Conservation (phyloP, 768 basidiomycete genomes). For the Cytidiella melzeri region DNA sequence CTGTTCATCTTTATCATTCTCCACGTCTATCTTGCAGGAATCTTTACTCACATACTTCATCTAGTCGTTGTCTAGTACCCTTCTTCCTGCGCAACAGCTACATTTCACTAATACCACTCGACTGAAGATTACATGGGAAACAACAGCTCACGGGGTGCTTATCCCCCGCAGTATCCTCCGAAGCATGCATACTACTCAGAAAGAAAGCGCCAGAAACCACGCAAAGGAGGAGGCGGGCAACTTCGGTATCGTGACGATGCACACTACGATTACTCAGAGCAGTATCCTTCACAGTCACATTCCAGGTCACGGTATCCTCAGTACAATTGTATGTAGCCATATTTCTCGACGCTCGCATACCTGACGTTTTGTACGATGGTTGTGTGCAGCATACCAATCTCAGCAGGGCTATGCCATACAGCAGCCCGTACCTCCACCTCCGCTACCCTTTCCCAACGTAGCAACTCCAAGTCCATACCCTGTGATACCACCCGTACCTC, state of each 20-base stretch:
- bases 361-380: not conserved
- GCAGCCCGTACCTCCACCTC: not conserved
- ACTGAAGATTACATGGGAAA: not conserved
- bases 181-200: slow-evolving; percentile 5
- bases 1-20: not conserved
- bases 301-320: not conserved
- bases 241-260: not conserved
- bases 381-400: not conserved
- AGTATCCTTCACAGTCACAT: not conserved
- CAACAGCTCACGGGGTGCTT: not conserved
- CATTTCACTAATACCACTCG: too few species aligned
- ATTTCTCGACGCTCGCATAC: too few species aligned
- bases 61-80: too few species aligned
- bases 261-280: not conserved
- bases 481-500: slow-evolving; percentile 4
- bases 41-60: too few species aligned
- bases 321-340: not conserved
- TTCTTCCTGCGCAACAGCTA: too few species aligned
- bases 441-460: not conserved
- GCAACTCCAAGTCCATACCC: not conserved
- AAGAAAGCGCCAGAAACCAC: not conserved
- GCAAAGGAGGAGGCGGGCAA: not conserved
- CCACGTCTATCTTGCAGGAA: not conserved
- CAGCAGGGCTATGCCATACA: not conserved
- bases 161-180: not conserved